Evolutionary conservation across 2,329 filamentous ascomycete genomes (phyloP).

Genomic region (Ophiostoma australiae): DNA sequence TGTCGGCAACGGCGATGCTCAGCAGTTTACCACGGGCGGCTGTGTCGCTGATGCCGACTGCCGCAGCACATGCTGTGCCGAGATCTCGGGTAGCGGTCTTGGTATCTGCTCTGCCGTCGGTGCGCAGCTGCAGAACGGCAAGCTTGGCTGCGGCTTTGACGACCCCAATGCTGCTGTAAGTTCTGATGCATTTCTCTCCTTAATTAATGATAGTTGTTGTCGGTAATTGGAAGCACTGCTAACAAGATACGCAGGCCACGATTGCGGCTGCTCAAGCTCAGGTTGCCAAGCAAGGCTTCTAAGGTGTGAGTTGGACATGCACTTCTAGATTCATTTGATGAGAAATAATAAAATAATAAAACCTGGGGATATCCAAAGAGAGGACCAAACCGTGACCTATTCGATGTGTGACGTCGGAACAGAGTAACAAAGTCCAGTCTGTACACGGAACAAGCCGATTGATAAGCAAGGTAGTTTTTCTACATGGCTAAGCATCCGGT

Average conservation of each 20-base stretch:
- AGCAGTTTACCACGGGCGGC: conserved; percentile 37
- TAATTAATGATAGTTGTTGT: not conserved
- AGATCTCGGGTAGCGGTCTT: conserved; percentile 30
- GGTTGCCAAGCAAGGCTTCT: conserved; percentile 35
- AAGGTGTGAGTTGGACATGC: conserved; percentile 10
- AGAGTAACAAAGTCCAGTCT: not conserved
- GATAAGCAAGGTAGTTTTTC: not conserved
- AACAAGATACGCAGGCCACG: conserved; percentile 3
- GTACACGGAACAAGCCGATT: not conserved
- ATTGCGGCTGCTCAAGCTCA: conserved; percentile 35
- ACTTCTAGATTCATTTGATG: not conserved
- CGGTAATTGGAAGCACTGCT: not conserved
- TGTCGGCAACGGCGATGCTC: conserved; percentile 32
- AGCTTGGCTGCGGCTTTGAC: conserved; percentile 35
- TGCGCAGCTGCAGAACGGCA: conserved; percentile 35
- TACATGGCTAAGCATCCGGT: not conserved
- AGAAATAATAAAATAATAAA: not conserved
- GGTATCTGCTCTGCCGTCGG: conserved; percentile 35
- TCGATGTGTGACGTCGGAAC: not conserved
- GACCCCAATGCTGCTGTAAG: conserved; percentile 32
- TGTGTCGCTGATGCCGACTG: conserved; percentile 35
- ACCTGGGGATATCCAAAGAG: not conserved
- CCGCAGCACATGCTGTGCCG: conserved; percentile 30
- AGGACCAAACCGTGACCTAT: not conserved
- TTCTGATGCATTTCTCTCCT: not conserved